Evolutionary conservation across 148 eudicot species (phyloP), one percentile per base, ranked within the genome.

Genomic region (Rhododendron ferrugineum): DNA sequence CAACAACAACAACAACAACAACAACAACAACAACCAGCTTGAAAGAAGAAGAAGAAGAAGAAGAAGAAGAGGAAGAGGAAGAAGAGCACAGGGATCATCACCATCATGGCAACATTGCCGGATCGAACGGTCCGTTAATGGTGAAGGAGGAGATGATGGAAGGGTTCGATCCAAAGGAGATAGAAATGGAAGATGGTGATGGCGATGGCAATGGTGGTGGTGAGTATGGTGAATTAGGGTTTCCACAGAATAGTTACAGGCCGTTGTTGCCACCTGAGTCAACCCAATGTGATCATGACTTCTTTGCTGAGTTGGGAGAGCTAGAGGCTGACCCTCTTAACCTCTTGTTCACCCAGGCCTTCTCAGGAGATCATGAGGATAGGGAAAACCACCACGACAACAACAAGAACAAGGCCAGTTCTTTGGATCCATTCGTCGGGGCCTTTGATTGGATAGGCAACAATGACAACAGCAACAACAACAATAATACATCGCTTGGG

Each of bases 251-350:
- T 64, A 87, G 88, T 81, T 93, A 92, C 70, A 79, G 90, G 79
- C 95, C 98, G 5, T 49, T 75, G 40, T 58, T 90, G 73, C 85
- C 70, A 64, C 13, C 87, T 4, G 85, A 84, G 66, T 36, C 46
- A 1, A 75, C 83, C 46, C 88, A 82, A 8, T 60, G 64, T n/a
- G 89, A 89, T 44, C 91, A 90, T 79, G 91, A 88, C 83, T 92
- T 91, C 82, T 94, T 93, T 62, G 91, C 92, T 0, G 96, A 91
- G 1, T 87, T 95, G 13, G 92, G 91, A 7, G 97, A 90, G 66
- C 87, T 93, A 20, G 95, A 91, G 64, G 91, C 75, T 50, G 94
- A 90, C 46, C 93, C 95, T 36, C 85, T 92, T 52, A 83, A 90
- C 44, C 86, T 92, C 78, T 86, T 93, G 86, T 90, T 92, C 82